Evolutionary conservation across 2,329 filamentous ascomycete species (phyloP), one percentile per base, ranked within the genome.

Genomic region (Bipolaris sorokiniana): DNA sequence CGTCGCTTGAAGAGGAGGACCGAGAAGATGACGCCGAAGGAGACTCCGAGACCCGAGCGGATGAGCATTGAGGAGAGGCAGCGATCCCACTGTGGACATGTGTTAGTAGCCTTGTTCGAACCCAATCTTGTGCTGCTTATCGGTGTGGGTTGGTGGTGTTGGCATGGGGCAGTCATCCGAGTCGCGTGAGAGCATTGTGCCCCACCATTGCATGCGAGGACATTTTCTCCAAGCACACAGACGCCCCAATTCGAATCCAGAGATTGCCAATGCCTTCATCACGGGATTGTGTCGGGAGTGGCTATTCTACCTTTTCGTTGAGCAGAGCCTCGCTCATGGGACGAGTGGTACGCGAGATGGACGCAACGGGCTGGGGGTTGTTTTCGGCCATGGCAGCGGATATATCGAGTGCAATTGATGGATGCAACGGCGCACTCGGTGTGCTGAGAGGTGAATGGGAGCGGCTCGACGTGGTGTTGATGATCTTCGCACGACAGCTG

Each of bases 11-110:
- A 99, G 54, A 99, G 82, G 57, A 99, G 90, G 61, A 99, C 93
- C 61, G 95, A 98, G 84, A 99, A 98, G 81, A 99, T 91, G 78
- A 99, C 90, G 77, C 95, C 95, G 81, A 99, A 99, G 69, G 90
- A 92, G 77, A 98, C 90, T 74, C 95, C 95, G 79, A 99, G 90
- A 54, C 91, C 89, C 66, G 94, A 98, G 80, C 96, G 93, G 84
- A 99, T 96, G 77, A 99, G 87, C 79, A 97, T 87, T 76, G 96
- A 97, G 70, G 95, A 98, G 70, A 99, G 88, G 81, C 95, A 97
- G 82, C 91, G 94, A 79, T 99, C 95, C 95, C 95, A 99, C 95
- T 99, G 54, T n/a, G 62, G 45, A 33, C 54, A 28, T 42, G 28
- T 62, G 66, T 77, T 60, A 69, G 66, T 62, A 51, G 54, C 47